Percentiles rank a stretch among this genome's conserved stretches.
Evolutionary conservation across 208 protist species (phyloP).

Genomic region (Acanthamoeba culbertsoni): DNA sequence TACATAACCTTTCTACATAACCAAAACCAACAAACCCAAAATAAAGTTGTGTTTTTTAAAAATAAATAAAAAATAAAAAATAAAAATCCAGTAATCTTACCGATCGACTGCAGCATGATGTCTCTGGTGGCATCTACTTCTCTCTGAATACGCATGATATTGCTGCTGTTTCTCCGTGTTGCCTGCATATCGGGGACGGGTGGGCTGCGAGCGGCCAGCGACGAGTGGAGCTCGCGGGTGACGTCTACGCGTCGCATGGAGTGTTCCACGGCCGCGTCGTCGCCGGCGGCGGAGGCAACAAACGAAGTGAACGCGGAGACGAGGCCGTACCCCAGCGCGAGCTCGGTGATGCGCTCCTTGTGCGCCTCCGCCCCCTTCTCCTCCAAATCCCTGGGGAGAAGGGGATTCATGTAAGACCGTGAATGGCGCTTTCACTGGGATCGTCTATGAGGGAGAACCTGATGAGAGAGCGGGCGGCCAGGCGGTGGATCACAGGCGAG

Average conservation of each 20-base stretch:
- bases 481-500: conserved; percentile 44
- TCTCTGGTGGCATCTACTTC: no score
- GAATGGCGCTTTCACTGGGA: not conserved
- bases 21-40: no score
- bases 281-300: conserved; percentile 27
- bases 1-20: no score
- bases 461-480: conserved; percentile 66
- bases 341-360: conserved; percentile 45
- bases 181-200: not conserved
- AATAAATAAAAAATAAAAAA: no score
- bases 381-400: not conserved
- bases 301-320: conserved; percentile 62
- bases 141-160: no score
- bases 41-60: no score
- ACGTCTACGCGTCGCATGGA: not conserved
- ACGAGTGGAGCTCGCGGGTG: not conserved
- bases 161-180: not conserved
- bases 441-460: not conserved
- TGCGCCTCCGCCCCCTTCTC: not conserved
- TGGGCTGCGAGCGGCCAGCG: not conserved
- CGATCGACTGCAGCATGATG: no score
- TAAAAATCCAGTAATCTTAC: no score
- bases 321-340: conserved; percentile 51
- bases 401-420: not conserved
- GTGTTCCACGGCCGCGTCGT: not conserved